Evolutionary conservation across 2,329 filamentous ascomycete species (phyloP).

Genomic region (Peltaster fructicola): DNA sequence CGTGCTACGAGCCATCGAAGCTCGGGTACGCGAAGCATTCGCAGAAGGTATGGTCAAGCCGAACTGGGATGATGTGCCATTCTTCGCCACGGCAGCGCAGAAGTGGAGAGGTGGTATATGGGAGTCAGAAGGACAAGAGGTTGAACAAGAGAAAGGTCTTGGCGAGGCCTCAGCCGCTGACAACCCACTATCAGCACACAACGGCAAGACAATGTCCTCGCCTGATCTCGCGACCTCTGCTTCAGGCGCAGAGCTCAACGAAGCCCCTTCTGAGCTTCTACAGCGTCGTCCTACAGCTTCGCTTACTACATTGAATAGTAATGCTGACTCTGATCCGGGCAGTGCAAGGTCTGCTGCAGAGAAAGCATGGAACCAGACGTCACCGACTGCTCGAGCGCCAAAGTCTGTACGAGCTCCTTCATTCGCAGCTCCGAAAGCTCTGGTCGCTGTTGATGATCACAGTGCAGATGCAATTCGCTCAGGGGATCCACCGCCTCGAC

Average conservation of each 20-base stretch:
- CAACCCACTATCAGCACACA: conserved; percentile 5
- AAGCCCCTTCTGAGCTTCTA: no score
- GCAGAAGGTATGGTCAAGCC: conserved; percentile 81
- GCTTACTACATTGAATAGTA: no score
- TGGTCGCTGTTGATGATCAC: conserved; percentile 14
- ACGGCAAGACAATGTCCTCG: conserved; percentile 12
- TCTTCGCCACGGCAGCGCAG: conserved; percentile 65
- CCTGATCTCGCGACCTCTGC: conserved; percentile 7
- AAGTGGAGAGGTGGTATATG: conserved; percentile 74
- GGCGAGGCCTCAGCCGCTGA: conserved; percentile 2
- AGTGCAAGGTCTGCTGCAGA: no score
- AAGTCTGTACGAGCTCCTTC: conserved; percentile 15
- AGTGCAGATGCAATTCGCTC: conserved; percentile 12
- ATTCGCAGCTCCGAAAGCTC: conserved; percentile 11
- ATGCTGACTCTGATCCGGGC: no score
- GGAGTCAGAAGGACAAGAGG: conserved; percentile 25
- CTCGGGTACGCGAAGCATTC: conserved; percentile 81
- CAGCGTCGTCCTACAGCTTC: no score
- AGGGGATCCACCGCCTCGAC: conserved; percentile 8
- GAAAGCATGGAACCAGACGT: no score
- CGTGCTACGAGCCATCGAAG: conserved; percentile 85
- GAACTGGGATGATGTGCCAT: conserved; percentile 92
- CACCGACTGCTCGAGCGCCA: conserved; percentile 4
- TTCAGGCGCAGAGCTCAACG: conserved; percentile 3
- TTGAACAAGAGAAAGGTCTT: conserved; percentile 2